Conservation (phyloP, 768 basidiomycete genomes). For the Pulveroboletus sp. region DNA sequence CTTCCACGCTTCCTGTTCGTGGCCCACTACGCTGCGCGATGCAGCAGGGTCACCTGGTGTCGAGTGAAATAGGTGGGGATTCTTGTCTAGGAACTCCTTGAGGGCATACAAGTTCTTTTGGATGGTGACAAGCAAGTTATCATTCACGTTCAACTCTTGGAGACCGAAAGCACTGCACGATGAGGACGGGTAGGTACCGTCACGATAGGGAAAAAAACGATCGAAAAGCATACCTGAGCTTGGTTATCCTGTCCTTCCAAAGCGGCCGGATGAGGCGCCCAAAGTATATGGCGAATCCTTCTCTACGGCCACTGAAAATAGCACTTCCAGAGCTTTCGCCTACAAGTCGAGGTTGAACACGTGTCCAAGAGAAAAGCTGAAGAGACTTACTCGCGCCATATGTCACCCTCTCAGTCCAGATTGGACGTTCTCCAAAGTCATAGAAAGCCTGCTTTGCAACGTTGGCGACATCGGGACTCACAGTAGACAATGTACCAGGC, state of each 20-base stretch:
- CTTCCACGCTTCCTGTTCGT: slow-evolving; percentile 89
- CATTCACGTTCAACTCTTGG: slow-evolving; percentile 63
- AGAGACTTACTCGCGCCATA: slow-evolving; percentile 64
- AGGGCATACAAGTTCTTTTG: slow-evolving; percentile 80
- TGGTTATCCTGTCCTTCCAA: slow-evolving; percentile 82
- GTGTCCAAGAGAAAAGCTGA: not conserved
- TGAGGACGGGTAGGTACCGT: not conserved
- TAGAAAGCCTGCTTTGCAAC: slow-evolving; percentile 86
- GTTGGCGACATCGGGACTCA: slow-evolving; percentile 60
- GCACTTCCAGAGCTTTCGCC: slow-evolving; percentile 71
- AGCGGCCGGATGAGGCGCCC: slow-evolving; percentile 81
- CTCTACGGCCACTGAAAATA: slow-evolving; percentile 82
- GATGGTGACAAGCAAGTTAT: slow-evolving; percentile 59
- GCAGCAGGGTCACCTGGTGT: slow-evolving; percentile 67
- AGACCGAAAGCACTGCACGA: slow-evolving; percentile 37
- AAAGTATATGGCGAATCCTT: slow-evolving; percentile 86
- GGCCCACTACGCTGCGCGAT: slow-evolving; percentile 50
- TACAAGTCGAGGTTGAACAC: slow-evolving; percentile 19
- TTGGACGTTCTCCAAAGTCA: slow-evolving; percentile 80
- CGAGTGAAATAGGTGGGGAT: slow-evolving; percentile 83
- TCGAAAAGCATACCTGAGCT: slow-evolving; percentile 45
- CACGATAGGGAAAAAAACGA: not conserved
- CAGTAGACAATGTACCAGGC: slow-evolving; percentile 44
- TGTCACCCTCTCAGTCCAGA: slow-evolving; percentile 74
- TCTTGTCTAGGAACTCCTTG: slow-evolving; percentile 74